These are phyloP conservation scores for Galerina marginata DNA, from an alignment of 768 basidiomycete genomes.

Conservation along the genomic window DNA sequence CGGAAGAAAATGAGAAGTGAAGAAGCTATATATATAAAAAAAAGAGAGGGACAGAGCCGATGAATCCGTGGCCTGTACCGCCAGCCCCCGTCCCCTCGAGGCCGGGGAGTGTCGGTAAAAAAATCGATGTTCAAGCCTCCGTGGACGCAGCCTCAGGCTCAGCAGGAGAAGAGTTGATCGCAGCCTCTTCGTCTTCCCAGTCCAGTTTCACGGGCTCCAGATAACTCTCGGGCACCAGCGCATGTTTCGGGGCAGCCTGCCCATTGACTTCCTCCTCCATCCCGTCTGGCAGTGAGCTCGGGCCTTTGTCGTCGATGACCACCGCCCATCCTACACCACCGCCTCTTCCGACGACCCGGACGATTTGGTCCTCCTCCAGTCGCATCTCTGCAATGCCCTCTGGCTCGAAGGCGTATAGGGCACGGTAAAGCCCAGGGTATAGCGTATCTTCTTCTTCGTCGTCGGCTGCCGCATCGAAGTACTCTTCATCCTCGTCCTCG, in stretches of 20 bases:
- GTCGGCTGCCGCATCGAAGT: constrained; percentile 23
- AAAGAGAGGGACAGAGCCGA: too few species aligned
- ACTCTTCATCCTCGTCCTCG: constrained; percentile 14
- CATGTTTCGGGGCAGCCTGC: constrained; percentile 46
- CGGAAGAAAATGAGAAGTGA: too few species aligned
- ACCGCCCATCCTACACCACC: constrained; percentile 86
- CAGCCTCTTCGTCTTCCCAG: constrained; percentile 34
- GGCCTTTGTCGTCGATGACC: constrained; percentile 46
- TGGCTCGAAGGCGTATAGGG: constrained; percentile 78
- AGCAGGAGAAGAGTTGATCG: too few species aligned
- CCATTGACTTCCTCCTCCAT: constrained; percentile 19
- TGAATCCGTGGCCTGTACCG: too few species aligned
- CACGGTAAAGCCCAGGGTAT: constrained; percentile 75
- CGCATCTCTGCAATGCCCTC: constrained; percentile 86
- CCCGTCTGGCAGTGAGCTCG: constrained; percentile 10
- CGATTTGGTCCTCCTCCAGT: constrained; percentile 76
- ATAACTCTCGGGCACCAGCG: constrained; percentile 82
- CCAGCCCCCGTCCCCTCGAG: too few species aligned
- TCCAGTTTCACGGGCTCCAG: constrained; percentile 61
- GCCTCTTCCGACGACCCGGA: constrained; percentile 74
- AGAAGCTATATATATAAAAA: too few species aligned
- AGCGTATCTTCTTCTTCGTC: constrained; percentile 53
- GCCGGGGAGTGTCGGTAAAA: too few species aligned
- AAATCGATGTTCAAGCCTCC: too few species aligned
- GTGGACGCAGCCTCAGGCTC: too few species aligned